A percentile compares a stretch with the other conserved stretches of the same genome.
Conservation (phyloP, 352 stramenopile genomes). For the Phytophthora idaei region DNA sequence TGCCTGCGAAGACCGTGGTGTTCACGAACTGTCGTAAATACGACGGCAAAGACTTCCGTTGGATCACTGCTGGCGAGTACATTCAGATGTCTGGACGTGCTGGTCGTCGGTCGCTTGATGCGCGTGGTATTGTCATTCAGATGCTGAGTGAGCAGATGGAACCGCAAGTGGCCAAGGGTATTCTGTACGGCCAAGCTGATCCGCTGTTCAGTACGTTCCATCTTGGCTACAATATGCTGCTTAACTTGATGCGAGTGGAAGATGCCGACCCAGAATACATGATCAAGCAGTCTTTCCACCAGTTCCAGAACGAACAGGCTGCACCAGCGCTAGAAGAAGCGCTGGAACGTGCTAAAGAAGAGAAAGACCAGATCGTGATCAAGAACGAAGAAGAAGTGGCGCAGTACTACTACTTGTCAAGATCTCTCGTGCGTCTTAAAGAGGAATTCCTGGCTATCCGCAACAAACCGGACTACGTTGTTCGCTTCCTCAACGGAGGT, state of each 20-base stretch:
- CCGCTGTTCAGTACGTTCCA: constrained; percentile 92
- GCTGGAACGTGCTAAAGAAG: constrained; percentile 76
- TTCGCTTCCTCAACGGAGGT: constrained; percentile 95
- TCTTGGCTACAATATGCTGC: constrained; percentile 99
- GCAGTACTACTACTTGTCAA: constrained; percentile 91
- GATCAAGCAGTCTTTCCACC: constrained; percentile 98
- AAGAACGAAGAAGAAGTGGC: constrained; percentile 90
- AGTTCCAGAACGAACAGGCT: constrained; percentile 91
- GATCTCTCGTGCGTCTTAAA: constrained; percentile 92
- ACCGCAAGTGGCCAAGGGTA: constrained; percentile 94
- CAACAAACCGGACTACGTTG: constrained; percentile 91
- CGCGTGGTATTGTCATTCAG: constrained; percentile 97
- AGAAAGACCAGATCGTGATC: constrained; percentile 90
- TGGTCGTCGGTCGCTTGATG: constrained; percentile 97
- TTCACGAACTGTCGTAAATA: constrained; percentile 98
- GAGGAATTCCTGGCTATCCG: constrained; percentile 93
- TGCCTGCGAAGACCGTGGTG: constrained; percentile 99
- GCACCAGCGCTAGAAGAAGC: constrained; percentile 79
- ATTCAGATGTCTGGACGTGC: constrained; percentile 97
- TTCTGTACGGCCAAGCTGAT: constrained; percentile 86
- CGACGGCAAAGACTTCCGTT: constrained; percentile 95
- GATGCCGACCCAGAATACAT: constrained; percentile 97
- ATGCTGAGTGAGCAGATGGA: constrained; percentile 99
- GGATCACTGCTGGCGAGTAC: constrained; percentile 96
- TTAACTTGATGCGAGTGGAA: constrained; percentile 99